phyloP scores from a whole-genome alignment of 306 rosid species.

The Astragalus membranaceus region DNA sequence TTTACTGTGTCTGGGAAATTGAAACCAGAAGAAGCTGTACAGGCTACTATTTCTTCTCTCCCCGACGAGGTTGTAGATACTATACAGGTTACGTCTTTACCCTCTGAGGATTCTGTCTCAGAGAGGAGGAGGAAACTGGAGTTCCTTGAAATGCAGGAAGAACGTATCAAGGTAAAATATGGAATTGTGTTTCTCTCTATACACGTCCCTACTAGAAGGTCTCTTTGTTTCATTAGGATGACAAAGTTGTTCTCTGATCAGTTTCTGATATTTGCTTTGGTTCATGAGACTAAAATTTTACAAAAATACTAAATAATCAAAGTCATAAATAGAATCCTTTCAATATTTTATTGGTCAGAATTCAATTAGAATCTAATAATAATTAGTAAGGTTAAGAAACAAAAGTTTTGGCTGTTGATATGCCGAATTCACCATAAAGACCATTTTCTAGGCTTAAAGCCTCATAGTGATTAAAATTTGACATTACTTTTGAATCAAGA shows the following conservation, averaged over 20 bases:
- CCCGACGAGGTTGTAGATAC: conserved; percentile 98
- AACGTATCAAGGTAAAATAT: conserved; percentile 67
- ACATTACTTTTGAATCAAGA: conserved; percentile 15
- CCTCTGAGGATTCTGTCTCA: conserved; percentile 86
- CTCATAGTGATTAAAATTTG: background rate
- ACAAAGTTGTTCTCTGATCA: conserved; percentile 9
- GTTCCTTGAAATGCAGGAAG: conserved; percentile 93
- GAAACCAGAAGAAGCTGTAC: conserved; percentile 87
- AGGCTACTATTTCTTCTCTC: conserved; percentile 83
- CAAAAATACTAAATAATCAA: background rate
- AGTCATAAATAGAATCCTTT: background rate
- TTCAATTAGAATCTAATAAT: conserved; percentile 7
- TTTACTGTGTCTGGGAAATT: conserved; percentile 76
- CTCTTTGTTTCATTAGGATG: conserved; percentile 21
- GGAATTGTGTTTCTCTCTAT: conserved; percentile 1
- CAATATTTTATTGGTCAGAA: background rate
- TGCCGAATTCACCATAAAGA: conserved; percentile 10
- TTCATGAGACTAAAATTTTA: background rate
- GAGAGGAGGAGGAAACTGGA: conserved; percentile 92
- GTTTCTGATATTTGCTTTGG: conserved; percentile 15
- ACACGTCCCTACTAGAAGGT: background rate
- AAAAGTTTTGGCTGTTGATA: conserved; percentile 5
- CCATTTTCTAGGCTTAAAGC: background rate
- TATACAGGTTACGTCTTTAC: conserved; percentile 75
- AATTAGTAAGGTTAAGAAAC: conserved; percentile 5